Conservation (phyloP, 2,329 filamentous ascomycete species). For the Penicillium aurantiogriseum region DNA sequence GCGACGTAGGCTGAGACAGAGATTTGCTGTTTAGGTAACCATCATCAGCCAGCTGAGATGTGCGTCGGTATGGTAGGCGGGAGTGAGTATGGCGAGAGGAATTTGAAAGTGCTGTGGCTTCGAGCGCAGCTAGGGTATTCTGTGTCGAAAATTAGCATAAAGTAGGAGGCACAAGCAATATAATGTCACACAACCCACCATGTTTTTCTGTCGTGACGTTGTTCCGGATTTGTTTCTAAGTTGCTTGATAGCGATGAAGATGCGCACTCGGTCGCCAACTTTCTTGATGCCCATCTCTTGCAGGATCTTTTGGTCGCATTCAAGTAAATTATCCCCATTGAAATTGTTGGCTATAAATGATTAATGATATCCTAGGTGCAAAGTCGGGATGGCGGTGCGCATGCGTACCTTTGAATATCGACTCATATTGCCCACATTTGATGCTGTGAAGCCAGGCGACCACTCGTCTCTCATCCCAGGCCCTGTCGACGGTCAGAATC, state of each 20-base stretch:
- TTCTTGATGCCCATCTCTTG: slow-evolving; percentile 99
- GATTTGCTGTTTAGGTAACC: slow-evolving; percentile 53
- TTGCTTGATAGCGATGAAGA: slow-evolving; percentile 83
- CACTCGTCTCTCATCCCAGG: slow-evolving; percentile 88
- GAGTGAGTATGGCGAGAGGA: slow-evolving; percentile 64
- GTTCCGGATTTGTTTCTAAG: slow-evolving; percentile 72
- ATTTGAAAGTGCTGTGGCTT: slow-evolving; percentile 61
- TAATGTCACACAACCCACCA: slow-evolving; percentile 57
- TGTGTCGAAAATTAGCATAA: slow-evolving; percentile 40
- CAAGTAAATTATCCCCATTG: slow-evolving; percentile 92
- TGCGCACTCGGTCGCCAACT: slow-evolving; percentile 89
- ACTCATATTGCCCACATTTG: slow-evolving; percentile 91
- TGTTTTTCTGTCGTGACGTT: slow-evolving; percentile 78
- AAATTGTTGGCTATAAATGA: slow-evolving; percentile 72
- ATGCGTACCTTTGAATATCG: slow-evolving; percentile 69
- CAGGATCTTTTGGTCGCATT: slow-evolving; percentile 93
- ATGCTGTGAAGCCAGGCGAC: slow-evolving; percentile 88
- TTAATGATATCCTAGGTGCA: slow-evolving; percentile 19
- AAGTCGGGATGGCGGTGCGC: slow-evolving; percentile 13
- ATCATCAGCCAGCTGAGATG: slow-evolving; percentile 51
- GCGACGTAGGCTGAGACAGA: slow-evolving; percentile 69
- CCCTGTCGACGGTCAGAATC: slow-evolving; percentile 41
- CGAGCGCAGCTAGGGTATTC: slow-evolving; percentile 82
- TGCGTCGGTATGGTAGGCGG: slow-evolving; percentile 60
- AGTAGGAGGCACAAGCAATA: neutral